These are phyloP conservation scores for Hypomontagnella submonticulosa DNA, from an alignment of 495 filamentous ascomycete species.

Conservation along the genomic window DNA sequence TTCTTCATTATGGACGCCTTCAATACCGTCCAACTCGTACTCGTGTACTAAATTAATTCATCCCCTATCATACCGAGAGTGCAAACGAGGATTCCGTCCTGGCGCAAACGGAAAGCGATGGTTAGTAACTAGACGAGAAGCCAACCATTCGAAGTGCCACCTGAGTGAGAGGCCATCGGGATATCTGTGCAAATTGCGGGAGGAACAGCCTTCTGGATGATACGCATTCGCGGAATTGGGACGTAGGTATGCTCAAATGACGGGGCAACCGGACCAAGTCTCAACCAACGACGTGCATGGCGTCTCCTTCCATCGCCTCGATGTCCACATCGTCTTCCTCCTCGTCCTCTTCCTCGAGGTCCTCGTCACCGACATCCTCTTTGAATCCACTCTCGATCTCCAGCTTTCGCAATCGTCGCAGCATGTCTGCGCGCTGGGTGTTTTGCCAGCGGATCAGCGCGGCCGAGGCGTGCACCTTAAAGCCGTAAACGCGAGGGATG, in stretches of 20 bases:
- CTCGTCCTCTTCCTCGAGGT: conserved; percentile 58
- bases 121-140: too few relatives aligned
- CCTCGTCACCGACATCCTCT: conserved; percentile 55
- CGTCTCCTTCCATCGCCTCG: conserved; percentile 50
- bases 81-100: too few relatives aligned
- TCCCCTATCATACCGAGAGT: not conserved
- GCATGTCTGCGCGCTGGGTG: conserved; percentile 78
- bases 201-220: not conserved
- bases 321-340: conserved; percentile 58
- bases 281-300: conserved; percentile 47
- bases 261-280: not conserved
- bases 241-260: conserved; percentile 3
- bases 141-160: too few relatives aligned
- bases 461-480: conserved; percentile 91
- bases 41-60: conserved; percentile 7
- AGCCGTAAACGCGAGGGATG: conserved; percentile 89
- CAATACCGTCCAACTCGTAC: conserved; percentile 23
- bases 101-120: too few relatives aligned
- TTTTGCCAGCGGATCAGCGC: conserved; percentile 94
- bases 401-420: conserved; percentile 68
- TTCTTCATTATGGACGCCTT: conserved; percentile 30
- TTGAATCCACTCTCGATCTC: conserved; percentile 70
- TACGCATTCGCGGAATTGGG: not conserved
- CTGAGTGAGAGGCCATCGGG: too few relatives aligned
- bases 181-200: not conserved